Evolutionary conservation across 176 grass and related monocot genomes (phyloP).

Genomic region (Eremochloa ophiuroides): DNA sequence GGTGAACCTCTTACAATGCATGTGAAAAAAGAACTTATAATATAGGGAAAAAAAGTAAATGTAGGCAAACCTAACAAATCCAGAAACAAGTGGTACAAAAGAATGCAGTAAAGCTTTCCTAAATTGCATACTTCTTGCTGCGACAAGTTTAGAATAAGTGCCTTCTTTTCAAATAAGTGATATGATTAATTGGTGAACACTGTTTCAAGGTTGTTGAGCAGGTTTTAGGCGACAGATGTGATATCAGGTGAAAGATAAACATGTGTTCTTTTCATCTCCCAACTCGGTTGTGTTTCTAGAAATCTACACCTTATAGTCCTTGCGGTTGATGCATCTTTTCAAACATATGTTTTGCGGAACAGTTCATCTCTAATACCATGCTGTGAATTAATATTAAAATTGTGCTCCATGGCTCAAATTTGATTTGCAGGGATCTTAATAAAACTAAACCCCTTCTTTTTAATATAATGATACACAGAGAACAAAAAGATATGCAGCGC

Average conservation of each 20-base stretch:
- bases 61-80: background rate
- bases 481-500: background rate
- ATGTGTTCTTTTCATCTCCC: background rate
- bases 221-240: background rate
- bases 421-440: slow-evolving; percentile 10
- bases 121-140: background rate
- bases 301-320: background rate
- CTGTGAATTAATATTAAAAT: background rate
- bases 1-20: no score
- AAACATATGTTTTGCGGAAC: background rate
- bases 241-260: background rate
- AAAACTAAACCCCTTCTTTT: background rate
- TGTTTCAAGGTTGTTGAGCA: background rate
- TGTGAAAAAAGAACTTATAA: no score
- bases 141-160: background rate
- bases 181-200: background rate
- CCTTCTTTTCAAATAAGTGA: background rate
- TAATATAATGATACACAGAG: background rate
- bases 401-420: background rate
- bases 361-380: background rate
- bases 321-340: background rate
- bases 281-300: background rate
- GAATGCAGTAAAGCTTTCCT: background rate
- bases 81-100: background rate
- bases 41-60: background rate